phyloP scores from a whole-genome alignment of 345 rosid species.

The Erysimum cheiranthoides region DNA sequence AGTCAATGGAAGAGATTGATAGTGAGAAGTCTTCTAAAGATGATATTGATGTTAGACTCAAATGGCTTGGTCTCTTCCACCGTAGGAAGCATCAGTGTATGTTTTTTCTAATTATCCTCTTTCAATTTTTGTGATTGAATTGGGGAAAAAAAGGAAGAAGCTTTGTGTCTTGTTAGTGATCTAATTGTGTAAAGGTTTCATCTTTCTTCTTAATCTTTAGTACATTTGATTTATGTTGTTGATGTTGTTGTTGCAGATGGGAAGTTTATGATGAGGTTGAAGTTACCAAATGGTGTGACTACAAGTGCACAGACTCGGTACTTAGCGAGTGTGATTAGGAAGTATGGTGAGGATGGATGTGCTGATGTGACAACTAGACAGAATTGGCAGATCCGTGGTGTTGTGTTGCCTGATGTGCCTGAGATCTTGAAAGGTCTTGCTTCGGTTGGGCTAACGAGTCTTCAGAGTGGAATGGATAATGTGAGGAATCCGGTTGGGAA shows the following conservation, averaged over 20 bases:
- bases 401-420: conserved; percentile 85
- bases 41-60: conserved; percentile 88
- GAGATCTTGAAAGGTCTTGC: conserved; percentile 84
- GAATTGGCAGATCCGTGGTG: conserved; percentile 98
- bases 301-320: conserved; percentile 87
- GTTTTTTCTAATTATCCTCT: conserved; percentile 30
- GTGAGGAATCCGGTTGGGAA: conserved; percentile 96
- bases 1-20: conserved; percentile 83
- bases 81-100: conserved; percentile 88
- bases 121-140: not conserved
- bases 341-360: conserved; percentile 92
- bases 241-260: conserved; percentile 63
- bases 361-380: conserved; percentile 94
- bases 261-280: conserved; percentile 96
- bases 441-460: conserved; percentile 81
- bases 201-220: not conserved
- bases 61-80: conserved; percentile 97
- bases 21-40: conserved; percentile 63
- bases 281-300: conserved; percentile 95
- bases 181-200: not conserved
- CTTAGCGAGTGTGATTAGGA: conserved; percentile 83
- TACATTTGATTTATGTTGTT: not conserved
- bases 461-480: conserved; percentile 98
- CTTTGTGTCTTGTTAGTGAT: not conserved
- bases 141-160: too few species aligned